Percentiles rank a stretch among this genome's conserved stretches.
phyloP scores from a whole-genome alignment of 805 yeast genomes.

The Nadsonia fulvescens region DNA sequence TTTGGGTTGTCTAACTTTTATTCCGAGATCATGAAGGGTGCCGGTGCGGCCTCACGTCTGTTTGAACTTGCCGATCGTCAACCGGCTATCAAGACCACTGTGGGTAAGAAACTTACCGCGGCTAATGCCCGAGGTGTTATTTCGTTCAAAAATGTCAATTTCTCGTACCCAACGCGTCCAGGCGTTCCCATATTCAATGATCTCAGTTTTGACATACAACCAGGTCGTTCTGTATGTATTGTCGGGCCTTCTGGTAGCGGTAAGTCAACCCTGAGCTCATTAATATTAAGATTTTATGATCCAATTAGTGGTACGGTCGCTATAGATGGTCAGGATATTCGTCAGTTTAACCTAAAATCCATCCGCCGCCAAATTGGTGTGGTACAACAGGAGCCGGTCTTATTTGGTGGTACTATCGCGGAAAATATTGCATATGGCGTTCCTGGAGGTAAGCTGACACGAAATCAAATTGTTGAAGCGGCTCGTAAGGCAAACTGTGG shows the following conservation, averaged over 20 bases:
- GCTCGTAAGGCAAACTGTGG: slow-evolving; percentile 65
- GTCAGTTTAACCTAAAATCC: slow-evolving; percentile 48
- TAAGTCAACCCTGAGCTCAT: slow-evolving; percentile 70
- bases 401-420: slow-evolving; percentile 69
- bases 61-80: slow-evolving; percentile 71
- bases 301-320: slow-evolving; percentile 45
- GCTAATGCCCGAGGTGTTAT: no score
- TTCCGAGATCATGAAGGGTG: slow-evolving; percentile 90
- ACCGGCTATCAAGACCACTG: slow-evolving; percentile 50
- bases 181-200: slow-evolving; percentile 46
- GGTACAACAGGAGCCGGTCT: slow-evolving; percentile 83
- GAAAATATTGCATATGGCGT: slow-evolving; percentile 72
- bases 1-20: slow-evolving; percentile 83
- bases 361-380: slow-evolving; percentile 63
- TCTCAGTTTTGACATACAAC: slow-evolving; percentile 39
- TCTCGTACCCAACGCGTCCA: slow-evolving; percentile 73
- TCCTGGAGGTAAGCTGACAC: slow-evolving; percentile 35
- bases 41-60: slow-evolving; percentile 84
- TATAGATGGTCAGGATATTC: slow-evolving; percentile 47
- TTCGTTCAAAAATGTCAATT: slow-evolving; percentile 41
- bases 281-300: slow-evolving; percentile 71
- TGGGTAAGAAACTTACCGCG: slow-evolving; percentile 34
- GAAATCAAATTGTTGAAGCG: slow-evolving; percentile 36
- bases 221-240: slow-evolving; percentile 81
- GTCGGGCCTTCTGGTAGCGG: slow-evolving; percentile 98